These are phyloP conservation scores for Quaeritorhiza haematococci DNA, from an alignment of 371 early-diverging fungal genomes.

Conservation along the genomic window DNA sequence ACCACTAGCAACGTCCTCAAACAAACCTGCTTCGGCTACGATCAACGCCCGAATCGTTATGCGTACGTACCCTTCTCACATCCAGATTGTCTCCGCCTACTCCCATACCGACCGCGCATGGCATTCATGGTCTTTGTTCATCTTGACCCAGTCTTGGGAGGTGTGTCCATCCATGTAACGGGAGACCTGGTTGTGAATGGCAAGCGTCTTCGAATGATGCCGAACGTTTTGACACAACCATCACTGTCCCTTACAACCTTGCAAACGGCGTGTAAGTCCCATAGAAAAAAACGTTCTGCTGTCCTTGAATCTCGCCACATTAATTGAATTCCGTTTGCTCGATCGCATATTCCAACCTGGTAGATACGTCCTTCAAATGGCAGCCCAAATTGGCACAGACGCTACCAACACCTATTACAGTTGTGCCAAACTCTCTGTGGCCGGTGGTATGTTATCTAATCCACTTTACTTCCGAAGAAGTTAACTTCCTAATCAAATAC, in stretches of 20 bases:
- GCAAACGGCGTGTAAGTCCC: slow-evolving; percentile 7
- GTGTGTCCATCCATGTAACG: slow-evolving; percentile 16
- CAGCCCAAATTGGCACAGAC: slow-evolving; percentile 8
- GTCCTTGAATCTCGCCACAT: background rate
- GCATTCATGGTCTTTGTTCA: background rate
- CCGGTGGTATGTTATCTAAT: slow-evolving; percentile 10
- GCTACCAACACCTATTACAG: background rate
- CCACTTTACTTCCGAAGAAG: no score
- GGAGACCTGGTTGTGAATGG: slow-evolving; percentile 2
- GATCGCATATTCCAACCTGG: background rate
- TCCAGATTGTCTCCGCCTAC: no score
- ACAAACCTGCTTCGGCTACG: slow-evolving; percentile 12
- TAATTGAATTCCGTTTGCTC: background rate
- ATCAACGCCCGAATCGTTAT: slow-evolving; percentile 1
- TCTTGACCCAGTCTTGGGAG: slow-evolving; percentile 1
- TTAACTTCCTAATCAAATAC: no score
- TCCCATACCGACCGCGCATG: background rate
- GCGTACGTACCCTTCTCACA: no score
- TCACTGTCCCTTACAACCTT: slow-evolving; percentile 15
- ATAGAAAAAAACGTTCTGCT: background rate
- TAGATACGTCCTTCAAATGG: slow-evolving; percentile 8
- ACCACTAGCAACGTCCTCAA: slow-evolving; percentile 9
- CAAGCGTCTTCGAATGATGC: background rate
- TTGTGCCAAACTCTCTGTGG: slow-evolving; percentile 8
- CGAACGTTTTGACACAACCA: slow-evolving; percentile 11